Evolutionary conservation across 2,329 filamentous ascomycete species (phyloP).

Genomic region (Gliomastix tumulicola): DNA sequence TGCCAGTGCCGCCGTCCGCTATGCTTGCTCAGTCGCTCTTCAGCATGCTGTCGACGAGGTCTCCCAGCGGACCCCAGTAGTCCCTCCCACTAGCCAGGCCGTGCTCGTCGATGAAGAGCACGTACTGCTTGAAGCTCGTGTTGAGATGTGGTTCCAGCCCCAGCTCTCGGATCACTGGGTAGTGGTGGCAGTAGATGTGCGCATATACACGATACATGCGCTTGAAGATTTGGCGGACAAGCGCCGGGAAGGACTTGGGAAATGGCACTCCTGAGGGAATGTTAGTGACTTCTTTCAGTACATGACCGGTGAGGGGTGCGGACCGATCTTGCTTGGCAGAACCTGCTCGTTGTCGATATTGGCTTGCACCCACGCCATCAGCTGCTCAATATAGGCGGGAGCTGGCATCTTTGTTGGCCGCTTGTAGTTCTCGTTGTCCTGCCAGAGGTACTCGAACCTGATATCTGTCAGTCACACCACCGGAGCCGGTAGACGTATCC

Average conservation of each 20-base stretch:
- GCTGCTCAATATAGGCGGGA: conserved; percentile 93
- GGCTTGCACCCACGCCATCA: conserved; percentile 94
- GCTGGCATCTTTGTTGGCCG: conserved; percentile 97
- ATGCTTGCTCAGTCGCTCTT: conserved; percentile 77
- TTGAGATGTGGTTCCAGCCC: conserved; percentile 96
- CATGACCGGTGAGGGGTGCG: conserved; percentile 4
- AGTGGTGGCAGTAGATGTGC: conserved; percentile 99
- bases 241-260: conserved; percentile 80
- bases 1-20: too few relatives aligned
- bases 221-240: conserved; percentile 96
- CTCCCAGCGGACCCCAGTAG: conserved; percentile 92
- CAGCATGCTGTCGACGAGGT: conserved; percentile 96
- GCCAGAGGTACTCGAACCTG: conserved; percentile 98
- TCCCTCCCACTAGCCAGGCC: conserved; percentile 86
- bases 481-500: background rate
- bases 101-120: conserved; percentile 97
- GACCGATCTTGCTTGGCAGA: conserved; percentile 91
- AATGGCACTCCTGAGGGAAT: conserved; percentile 72
- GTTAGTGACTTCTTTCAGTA: too few relatives aligned
- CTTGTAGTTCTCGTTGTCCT: conserved; percentile 90
- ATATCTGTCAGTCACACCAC: conserved; percentile 7
- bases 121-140: conserved; percentile 99
- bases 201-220: conserved; percentile 97
- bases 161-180: conserved; percentile 90
- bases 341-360: conserved; percentile 94